Percentiles rank a stretch among this genome's conserved stretches.
These are phyloP conservation scores for Biscogniauxia mediterranea DNA, from an alignment of 2,329 filamentous ascomycete species.

Conservation along the genomic window DNA sequence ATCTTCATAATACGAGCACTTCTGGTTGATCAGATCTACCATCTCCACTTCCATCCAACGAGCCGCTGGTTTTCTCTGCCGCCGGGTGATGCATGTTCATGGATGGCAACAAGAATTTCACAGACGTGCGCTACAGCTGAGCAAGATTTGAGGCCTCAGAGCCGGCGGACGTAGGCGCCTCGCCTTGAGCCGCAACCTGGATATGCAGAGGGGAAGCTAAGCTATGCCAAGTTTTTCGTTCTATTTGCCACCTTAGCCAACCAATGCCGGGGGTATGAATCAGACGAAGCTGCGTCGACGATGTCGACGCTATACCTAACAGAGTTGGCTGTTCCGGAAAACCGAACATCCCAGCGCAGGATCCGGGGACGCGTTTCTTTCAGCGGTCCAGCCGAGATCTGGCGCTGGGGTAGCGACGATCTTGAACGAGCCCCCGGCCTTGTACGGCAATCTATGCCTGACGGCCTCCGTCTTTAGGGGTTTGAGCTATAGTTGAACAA, in stretches of 20 bases:
- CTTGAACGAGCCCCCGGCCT: not conserved
- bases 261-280: not conserved
- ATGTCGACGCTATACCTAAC: not conserved
- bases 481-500: not conserved
- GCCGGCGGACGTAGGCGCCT: not conserved
- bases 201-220: too few relatives aligned
- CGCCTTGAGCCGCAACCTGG: not conserved
- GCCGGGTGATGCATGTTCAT: not conserved
- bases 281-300: not conserved
- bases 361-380: not conserved
- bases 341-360: not conserved
- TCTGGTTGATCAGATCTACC: too few relatives aligned
- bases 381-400: not conserved
- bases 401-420: not conserved
- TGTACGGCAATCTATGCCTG: not conserved
- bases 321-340: not conserved
- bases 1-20: not conserved
- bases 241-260: not conserved
- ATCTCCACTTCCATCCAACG: too few relatives aligned
- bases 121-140: not conserved
- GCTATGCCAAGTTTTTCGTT: too few relatives aligned
- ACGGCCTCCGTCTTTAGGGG: not conserved
- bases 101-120: not conserved
- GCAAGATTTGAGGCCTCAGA: not conserved
- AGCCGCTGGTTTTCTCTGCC: too few relatives aligned